These are phyloP conservation scores for Talaromyces stipitatus DNA, from an alignment of 495 filamentous ascomycete genomes.

Conservation along the genomic window DNA sequence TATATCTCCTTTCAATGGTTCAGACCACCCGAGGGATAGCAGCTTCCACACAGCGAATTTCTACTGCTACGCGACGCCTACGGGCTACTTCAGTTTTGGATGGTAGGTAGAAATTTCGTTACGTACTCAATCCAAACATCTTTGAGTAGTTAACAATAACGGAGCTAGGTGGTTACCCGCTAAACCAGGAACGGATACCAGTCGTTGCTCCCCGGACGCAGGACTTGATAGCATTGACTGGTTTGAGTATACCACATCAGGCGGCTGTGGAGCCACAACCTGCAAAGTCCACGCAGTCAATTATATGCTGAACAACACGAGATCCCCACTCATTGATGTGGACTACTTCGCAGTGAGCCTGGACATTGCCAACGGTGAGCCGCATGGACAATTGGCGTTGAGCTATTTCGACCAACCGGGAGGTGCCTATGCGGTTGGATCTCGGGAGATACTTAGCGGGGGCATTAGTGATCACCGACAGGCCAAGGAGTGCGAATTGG, in stretches of 20 bases:
- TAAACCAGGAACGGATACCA: background rate
- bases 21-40: background rate
- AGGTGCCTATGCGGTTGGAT: background rate
- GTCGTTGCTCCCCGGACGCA: background rate
- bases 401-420: background rate
- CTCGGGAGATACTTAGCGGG: background rate
- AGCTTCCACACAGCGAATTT: background rate
- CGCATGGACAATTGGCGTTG: slow-evolving; percentile 2
- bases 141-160: background rate
- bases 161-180: background rate
- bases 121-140: background rate
- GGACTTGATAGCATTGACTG: background rate
- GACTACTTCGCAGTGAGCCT: background rate
- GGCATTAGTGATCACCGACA: background rate
- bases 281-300: slow-evolving; percentile 1
- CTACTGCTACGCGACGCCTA: background rate
- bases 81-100: slow-evolving; percentile 3
- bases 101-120: background rate
- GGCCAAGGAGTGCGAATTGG: background rate
- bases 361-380: background rate
- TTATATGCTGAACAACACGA: background rate
- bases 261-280: background rate
- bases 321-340: background rate
- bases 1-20: background rate
- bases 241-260: slow-evolving; percentile 2